Percentiles rank a stretch among this genome's conserved stretches.
These are phyloP conservation scores for Backusella australiensis DNA, from an alignment of 192 early-diverging fungal species.

Conservation along the genomic window DNA sequence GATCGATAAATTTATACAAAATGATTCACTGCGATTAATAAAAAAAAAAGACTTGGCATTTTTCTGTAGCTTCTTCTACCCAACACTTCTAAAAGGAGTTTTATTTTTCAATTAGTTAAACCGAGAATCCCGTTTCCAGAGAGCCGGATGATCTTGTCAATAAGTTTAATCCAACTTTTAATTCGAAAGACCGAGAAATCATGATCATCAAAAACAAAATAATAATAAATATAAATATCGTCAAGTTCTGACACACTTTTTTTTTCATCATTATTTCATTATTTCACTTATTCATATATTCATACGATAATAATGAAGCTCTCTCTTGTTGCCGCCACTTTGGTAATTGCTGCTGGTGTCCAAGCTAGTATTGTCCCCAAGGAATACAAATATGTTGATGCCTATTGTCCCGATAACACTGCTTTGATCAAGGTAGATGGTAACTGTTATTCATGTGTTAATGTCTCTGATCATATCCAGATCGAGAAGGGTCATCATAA, in stretches of 20 bases:
- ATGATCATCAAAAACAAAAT: neutral
- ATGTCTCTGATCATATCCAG: neutral
- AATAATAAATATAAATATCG: neutral
- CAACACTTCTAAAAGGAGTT: neutral
- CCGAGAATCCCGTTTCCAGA: neutral
- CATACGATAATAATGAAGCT: neutral
- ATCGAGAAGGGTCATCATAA: neutral
- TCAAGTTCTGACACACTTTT: neutral
- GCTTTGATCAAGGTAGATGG: neutral
- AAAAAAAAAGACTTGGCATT: neutral
- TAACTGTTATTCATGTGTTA: neutral
- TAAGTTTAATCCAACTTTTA: neutral
- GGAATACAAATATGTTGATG: neutral
- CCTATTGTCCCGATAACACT: neutral
- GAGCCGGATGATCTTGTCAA: neutral
- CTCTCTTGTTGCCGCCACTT: neutral
- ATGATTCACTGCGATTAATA: neutral
- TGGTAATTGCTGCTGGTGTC: neutral
- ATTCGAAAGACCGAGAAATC: neutral
- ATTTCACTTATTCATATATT: neutral
- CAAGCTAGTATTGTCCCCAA: neutral
- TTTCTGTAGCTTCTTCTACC: neutral
- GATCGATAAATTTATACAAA: neutral
- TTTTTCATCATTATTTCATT: neutral
- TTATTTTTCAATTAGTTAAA: neutral